Evolutionary conservation across 208 protist genomes (phyloP), one percentile per base, ranked within the genome.

Genomic region (Crithidia thermophila): DNA sequence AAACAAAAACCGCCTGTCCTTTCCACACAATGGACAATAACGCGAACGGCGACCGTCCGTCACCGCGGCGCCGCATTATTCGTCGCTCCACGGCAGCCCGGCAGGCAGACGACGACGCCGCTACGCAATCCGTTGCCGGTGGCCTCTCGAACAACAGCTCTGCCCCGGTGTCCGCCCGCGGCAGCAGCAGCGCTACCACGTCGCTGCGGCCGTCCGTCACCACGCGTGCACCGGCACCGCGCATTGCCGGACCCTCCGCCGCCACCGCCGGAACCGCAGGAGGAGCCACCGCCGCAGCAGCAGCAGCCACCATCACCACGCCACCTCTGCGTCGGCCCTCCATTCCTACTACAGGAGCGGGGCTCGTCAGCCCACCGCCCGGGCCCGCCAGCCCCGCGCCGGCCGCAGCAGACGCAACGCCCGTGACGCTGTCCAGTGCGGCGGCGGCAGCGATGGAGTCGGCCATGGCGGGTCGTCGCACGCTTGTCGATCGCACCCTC

Each of bases 401-500:
- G 30, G 13, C 56, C 30, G 50, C 33, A 11, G 18, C 49, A 18
- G 33, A 16, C 25, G 21, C 36, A 4, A 16, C 43, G 0, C 27
- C 49, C 13, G 34, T 36, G 2, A 39, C 37, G 8, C 62, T 56
- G 21, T 51, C 70, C 34, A 46, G 39, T 13, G 39, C 52, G 25
- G 63, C 65, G 0, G 43, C 65, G 8, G 61, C 56, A 13, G 33
- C 57, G 33, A 62, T 61, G 62, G 45, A 66, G 46, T 61, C 57
- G 4, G 65, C 42, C 18, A 53, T 45, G 37, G 30, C 53, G 11
- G 27, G 39, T 14, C 72, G 42, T 0, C 68, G 28, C 23, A 43
- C 73, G 11, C 14, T 62, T 6, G 33, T 91, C 18, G 85, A 94
- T 47, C 65, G 80, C n/a, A 77, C 77, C 33, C 42, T 82, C 14